Conservation (phyloP, 2,329 filamentous ascomycete genomes). For the Diaporthe australafricana region DNA sequence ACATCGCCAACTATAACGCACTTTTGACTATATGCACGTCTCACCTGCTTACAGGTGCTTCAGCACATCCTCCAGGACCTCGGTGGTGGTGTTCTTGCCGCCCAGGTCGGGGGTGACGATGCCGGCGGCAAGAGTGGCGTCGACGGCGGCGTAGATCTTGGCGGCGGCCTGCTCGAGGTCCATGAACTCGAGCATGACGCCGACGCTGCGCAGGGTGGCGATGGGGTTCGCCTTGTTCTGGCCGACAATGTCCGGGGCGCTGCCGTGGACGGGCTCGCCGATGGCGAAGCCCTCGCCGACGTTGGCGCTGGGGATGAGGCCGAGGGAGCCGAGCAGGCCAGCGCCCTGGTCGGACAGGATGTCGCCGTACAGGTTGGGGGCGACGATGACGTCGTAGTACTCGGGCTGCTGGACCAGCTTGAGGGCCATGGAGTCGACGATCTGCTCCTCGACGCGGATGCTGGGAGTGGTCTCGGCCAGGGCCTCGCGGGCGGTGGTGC, state of each 20-base stretch:
- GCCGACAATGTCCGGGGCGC: conserved; percentile 94
- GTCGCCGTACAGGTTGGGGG: conserved; percentile 97
- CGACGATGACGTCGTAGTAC: conserved; percentile 97
- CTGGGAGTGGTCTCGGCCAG: conserved; percentile 68
- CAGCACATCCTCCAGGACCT: conserved; percentile 90
- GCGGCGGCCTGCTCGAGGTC: conserved; percentile 88
- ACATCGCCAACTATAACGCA: background rate
- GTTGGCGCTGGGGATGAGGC: conserved; percentile 94
- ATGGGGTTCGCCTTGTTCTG: conserved; percentile 95
- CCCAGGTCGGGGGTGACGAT: conserved; percentile 91
- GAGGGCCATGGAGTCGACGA: conserved; percentile 99
- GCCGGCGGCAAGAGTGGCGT: conserved; percentile 88
- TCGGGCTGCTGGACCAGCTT: conserved; percentile 97
- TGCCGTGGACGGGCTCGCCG: conserved; percentile 97
- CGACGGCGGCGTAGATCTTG: conserved; percentile 90
- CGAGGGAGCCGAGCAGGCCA: conserved; percentile 90
- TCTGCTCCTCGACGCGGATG: conserved; percentile 90
- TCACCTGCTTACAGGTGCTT: conserved; percentile 73
- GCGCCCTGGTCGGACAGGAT: conserved; percentile 96
- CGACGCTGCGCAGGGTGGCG: conserved; percentile 90
- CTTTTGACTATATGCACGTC: background rate
- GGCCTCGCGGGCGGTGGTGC: conserved; percentile 79
- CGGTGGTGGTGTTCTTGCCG: conserved; percentile 84
- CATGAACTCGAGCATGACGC: conserved; percentile 96
- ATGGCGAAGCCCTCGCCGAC: conserved; percentile 95